Conservation (phyloP, 139 green algal genomes). For the Chlamydomonas eustigma region DNA sequence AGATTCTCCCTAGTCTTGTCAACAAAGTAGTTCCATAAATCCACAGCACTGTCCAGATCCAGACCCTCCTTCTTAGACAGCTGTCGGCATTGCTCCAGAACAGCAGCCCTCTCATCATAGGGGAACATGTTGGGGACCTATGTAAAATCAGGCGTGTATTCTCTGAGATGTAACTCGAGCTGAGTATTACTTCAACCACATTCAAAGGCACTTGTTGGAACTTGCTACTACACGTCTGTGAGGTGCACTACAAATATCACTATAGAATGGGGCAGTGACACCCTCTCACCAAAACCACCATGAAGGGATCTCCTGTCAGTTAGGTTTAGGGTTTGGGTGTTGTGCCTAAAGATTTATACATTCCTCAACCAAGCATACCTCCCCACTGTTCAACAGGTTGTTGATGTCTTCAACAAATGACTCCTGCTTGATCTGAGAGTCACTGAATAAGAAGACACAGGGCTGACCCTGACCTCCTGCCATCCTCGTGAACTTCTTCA, state of each 20-base stretch:
- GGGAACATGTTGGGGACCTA: slow-evolving; percentile 82
- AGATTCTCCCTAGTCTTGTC: slow-evolving; percentile 49
- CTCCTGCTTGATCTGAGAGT: slow-evolving; percentile 66
- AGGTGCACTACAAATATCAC: no score
- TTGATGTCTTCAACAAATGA: slow-evolving; percentile 83
- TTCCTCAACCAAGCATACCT: no score
- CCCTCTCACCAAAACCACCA: no score
- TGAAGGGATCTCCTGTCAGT: no score
- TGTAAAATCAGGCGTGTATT: no score
- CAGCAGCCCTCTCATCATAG: slow-evolving; percentile 57
- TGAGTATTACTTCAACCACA: no score
- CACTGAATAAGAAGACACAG: slow-evolving; percentile 54
- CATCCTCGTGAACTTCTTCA: slow-evolving; percentile 56
- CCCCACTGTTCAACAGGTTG: slow-evolving; percentile 76
- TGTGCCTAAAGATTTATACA: no score
- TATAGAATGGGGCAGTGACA: no score
- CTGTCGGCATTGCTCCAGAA: slow-evolving; percentile 45
- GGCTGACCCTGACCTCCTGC: slow-evolving; percentile 49
- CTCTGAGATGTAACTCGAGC: no score
- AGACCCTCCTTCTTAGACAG: slow-evolving; percentile 40
- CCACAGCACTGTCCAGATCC: slow-evolving; percentile 34
- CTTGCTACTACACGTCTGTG: background rate
- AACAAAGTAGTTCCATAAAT: slow-evolving; percentile 57
- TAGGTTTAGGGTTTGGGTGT: no score
- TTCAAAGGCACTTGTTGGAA: no score